Percentiles rank a stretch among this genome's conserved stretches.
Evolutionary conservation across 768 basidiomycete species (phyloP).

Genomic region (Phylloporus sp.): DNA sequence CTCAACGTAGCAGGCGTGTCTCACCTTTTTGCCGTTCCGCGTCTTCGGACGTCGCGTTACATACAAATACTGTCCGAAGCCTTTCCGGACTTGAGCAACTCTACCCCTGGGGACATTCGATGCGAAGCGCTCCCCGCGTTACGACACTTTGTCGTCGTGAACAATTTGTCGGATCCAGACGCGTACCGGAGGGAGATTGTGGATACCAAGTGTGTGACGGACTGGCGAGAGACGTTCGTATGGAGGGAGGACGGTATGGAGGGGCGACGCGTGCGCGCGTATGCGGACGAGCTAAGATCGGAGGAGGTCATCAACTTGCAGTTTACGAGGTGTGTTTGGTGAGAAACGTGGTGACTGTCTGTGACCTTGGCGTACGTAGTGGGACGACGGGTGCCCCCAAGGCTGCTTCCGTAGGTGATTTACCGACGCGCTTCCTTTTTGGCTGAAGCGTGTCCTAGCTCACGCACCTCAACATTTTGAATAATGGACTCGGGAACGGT

Average conservation of each 20-base stretch:
- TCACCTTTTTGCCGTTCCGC: conserved; percentile 70
- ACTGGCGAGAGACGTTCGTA: conserved; percentile 68
- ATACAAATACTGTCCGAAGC: conserved; percentile 52
- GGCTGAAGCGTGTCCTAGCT: conserved; percentile 39
- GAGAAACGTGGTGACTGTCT: not conserved
- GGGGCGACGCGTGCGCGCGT: conserved; percentile 38
- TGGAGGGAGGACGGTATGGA: conserved; percentile 57
- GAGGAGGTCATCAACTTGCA: conserved; percentile 80
- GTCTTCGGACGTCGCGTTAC: conserved; percentile 61
- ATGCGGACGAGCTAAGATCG: conserved; percentile 38
- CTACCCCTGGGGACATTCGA: conserved; percentile 51
- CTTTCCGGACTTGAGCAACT: conserved; percentile 50
- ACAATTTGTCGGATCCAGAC: conserved; percentile 45
- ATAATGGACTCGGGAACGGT: conserved; percentile 69
- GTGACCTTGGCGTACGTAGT: conserved; percentile 32
- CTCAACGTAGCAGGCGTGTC: conserved; percentile 60
- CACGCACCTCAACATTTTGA: conserved; percentile 74
- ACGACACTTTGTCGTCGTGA: conserved; percentile 59
- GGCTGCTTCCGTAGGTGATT: conserved; percentile 64
- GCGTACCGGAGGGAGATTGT: conserved; percentile 38
- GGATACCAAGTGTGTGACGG: conserved; percentile 48
- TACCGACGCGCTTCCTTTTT: not conserved
- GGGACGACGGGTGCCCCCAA: conserved; percentile 81
- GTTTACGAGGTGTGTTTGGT: conserved; percentile 65
- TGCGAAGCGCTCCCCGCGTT: conserved; percentile 56